Percentiles rank a stretch among this genome's conserved stretches.
These are phyloP conservation scores for Flaveria trinervia DNA, from an alignment of 129 eudicot species.

Conservation along the genomic window DNA sequence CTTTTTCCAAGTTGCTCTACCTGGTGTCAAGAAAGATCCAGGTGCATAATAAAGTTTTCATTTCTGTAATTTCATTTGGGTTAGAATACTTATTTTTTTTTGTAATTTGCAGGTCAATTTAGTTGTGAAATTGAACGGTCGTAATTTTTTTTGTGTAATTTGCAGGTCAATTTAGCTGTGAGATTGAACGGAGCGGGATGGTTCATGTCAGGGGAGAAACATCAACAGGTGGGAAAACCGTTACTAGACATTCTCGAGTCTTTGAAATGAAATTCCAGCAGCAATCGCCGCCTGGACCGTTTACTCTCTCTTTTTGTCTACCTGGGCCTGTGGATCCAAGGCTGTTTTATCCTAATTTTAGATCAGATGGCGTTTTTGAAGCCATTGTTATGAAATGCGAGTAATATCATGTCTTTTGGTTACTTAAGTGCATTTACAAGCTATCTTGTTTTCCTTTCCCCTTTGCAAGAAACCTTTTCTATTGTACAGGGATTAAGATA, in stretches of 20 bases:
- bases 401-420: not conserved
- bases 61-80: not conserved
- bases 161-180: conserved; percentile 82
- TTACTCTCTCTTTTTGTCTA: conserved; percentile 61
- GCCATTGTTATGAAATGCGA: conserved; percentile 66
- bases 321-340: conserved; percentile 95
- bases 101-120: conserved; percentile 57
- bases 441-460: not conserved
- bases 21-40: conserved; percentile 91
- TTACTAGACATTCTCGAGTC: conserved; percentile 59
- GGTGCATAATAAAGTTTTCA: conserved; percentile 31
- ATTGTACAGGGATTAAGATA: conserved; percentile 30
- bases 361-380: conserved; percentile 89
- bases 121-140: conserved; percentile 67
- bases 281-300: conserved; percentile 79
- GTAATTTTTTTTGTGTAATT: not conserved
- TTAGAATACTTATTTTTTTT: not conserved
- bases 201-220: conserved; percentile 67
- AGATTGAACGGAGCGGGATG: conserved; percentile 65
- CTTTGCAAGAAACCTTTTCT: conserved; percentile 12
- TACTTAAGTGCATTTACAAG: conserved; percentile 5
- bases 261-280: conserved; percentile 76
- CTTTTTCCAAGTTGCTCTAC: conserved; percentile 82
- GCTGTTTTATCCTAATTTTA: conserved; percentile 64
- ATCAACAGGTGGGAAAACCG: conserved; percentile 64